These are phyloP conservation scores for Mariannaea elegans DNA, from an alignment of 2,329 filamentous ascomycete species.

Conservation along the genomic window DNA sequence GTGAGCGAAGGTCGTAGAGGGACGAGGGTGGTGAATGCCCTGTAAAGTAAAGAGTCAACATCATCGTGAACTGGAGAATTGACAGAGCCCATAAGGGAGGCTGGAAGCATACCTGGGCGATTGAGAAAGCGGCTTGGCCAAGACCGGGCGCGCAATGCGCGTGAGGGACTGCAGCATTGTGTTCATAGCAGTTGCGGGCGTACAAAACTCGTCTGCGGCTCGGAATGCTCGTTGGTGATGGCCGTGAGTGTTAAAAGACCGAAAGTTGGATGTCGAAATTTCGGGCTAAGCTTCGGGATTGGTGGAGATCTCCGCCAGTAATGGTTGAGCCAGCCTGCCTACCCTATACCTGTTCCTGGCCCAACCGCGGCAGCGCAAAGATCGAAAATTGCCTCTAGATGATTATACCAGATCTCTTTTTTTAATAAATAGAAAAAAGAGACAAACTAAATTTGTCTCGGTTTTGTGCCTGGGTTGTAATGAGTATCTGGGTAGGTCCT, in stretches of 20 bases:
- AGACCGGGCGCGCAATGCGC: conserved; percentile 42
- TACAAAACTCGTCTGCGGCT: conserved; percentile 25
- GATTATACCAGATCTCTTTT: no score
- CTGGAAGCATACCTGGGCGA: conserved; percentile 34
- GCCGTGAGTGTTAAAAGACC: conserved; percentile 28
- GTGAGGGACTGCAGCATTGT: conserved; percentile 41
- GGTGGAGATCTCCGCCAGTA: conserved; percentile 21
- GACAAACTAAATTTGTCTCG: no score
- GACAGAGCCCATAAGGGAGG: not conserved
- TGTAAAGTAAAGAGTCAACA: conserved; percentile 32
- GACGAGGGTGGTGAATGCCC: conserved; percentile 60
- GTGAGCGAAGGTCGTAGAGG: conserved; percentile 58
- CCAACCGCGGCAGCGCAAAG: no score
- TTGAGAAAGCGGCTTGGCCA: conserved; percentile 37
- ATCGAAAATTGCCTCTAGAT: no score
- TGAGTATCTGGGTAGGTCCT: no score
- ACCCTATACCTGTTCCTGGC: conserved; percentile 36
- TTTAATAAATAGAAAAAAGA: no score
- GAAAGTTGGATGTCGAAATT: conserved; percentile 36
- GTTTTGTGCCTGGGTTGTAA: no score
- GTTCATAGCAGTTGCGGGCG: conserved; percentile 32
- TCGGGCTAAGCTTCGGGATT: conserved; percentile 36
- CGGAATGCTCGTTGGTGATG: conserved; percentile 23
- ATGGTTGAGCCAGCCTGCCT: conserved; percentile 2
- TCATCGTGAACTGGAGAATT: conserved; percentile 8